Conservation (phyloP, 768 basidiomycete species). For the Suillus fuscotomentosus region DNA sequence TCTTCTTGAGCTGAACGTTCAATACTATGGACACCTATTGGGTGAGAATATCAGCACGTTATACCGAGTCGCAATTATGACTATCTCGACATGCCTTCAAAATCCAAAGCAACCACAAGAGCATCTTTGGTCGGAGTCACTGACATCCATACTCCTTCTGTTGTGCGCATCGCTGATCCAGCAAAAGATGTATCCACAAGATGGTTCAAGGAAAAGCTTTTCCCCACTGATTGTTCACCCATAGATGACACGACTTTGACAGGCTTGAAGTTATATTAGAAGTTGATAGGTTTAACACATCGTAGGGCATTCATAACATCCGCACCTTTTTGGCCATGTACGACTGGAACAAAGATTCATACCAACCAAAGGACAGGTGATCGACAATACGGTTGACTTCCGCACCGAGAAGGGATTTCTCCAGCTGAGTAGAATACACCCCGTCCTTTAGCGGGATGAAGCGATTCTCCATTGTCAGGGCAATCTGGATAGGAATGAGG, state of each 20-base stretch:
- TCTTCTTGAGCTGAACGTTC: constrained; percentile 66
- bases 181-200: constrained; percentile 64
- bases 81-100: constrained; percentile 45
- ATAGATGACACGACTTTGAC: constrained; percentile 67
- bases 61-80: constrained; percentile 9
- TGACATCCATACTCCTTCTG: constrained; percentile 69
- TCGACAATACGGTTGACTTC: constrained; percentile 57
- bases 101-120: constrained; percentile 59
- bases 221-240: constrained; percentile 69
- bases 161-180: constrained; percentile 63
- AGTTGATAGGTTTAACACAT: not conserved
- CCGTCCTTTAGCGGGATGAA: constrained; percentile 63
- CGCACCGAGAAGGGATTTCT: constrained; percentile 55
- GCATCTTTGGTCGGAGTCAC: constrained; percentile 56
- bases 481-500: constrained; percentile 64
- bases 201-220: constrained; percentile 59
- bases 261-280: constrained; percentile 34
- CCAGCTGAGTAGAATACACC: constrained; percentile 46
- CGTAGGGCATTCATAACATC: not conserved
- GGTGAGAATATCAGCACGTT: not conserved
- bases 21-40: constrained; percentile 55
- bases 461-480: constrained; percentile 55
- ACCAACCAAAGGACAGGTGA: constrained; percentile 58
- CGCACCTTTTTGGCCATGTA: constrained; percentile 57
- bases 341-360: constrained; percentile 60